Evolutionary conservation across 768 basidiomycete species (phyloP).

Genomic region (Jaapia argillacea): DNA sequence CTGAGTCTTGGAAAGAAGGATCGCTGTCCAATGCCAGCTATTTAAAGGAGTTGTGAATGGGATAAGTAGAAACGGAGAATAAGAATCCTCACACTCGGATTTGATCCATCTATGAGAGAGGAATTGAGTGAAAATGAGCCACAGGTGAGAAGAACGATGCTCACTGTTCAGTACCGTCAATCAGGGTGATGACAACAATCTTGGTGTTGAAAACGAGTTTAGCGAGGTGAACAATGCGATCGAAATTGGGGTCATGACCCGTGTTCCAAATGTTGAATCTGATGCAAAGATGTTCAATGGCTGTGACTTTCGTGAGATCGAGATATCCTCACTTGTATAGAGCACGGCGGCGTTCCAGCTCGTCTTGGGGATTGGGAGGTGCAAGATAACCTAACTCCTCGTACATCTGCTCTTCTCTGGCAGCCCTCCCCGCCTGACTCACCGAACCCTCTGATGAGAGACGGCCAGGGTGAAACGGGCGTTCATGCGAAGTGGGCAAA

Average conservation of each 20-base stretch:
- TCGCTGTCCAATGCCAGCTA: slow-evolving; percentile 36
- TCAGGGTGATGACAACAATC: slow-evolving; percentile 70
- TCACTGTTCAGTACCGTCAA: slow-evolving; percentile 81
- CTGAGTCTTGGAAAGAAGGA: slow-evolving; percentile 38
- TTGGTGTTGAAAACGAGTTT: slow-evolving; percentile 91
- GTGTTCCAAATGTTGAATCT: slow-evolving; percentile 91
- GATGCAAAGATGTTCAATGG: neutral
- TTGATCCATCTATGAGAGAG: slow-evolving; percentile 65
- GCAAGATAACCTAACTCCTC: slow-evolving; percentile 56
- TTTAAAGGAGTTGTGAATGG: neutral
- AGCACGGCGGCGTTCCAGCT: slow-evolving; percentile 72
- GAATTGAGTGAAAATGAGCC: slow-evolving; percentile 7
- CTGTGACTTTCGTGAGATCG: neutral
- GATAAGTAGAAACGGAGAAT: slow-evolving; percentile 4
- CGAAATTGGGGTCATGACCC: slow-evolving; percentile 80
- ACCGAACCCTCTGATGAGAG: slow-evolving; percentile 1
- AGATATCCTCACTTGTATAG: slow-evolving; percentile 61
- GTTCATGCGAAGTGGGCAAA: slow-evolving; percentile 34
- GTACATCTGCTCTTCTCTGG: slow-evolving; percentile 63
- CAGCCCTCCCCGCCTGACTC: slow-evolving; percentile 27
- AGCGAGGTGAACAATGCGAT: slow-evolving; percentile 86
- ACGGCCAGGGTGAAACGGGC: slow-evolving; percentile 11
- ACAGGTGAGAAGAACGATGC: slow-evolving; percentile 16
- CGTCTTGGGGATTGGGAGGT: slow-evolving; percentile 80
- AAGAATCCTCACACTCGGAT: slow-evolving; percentile 67